phyloP scores from a whole-genome alignment of 805 yeast genomes.

The Clavispora santaluciae region DNA sequence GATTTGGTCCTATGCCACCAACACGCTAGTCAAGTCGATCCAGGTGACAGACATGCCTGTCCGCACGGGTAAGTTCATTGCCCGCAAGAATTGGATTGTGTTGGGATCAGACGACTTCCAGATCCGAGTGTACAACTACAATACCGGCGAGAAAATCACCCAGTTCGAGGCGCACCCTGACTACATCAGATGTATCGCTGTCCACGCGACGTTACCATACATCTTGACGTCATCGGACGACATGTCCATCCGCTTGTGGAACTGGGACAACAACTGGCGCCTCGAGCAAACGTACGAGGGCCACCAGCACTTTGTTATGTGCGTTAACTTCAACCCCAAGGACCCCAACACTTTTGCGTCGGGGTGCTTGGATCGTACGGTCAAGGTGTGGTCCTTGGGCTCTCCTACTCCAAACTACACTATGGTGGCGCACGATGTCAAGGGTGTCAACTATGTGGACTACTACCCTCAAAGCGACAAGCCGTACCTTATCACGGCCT shows the following conservation, averaged over 20 bases:
- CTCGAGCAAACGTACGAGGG: conserved; percentile 90
- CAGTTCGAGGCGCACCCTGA: conserved; percentile 99
- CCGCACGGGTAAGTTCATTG: conserved; percentile 90
- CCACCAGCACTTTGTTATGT: conserved; percentile 93
- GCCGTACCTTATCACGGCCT: conserved; percentile 88
- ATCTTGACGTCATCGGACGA: conserved; percentile 89
- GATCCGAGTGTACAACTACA: conserved; percentile 87
- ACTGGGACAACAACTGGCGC: conserved; percentile 94
- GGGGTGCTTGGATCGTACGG: conserved; percentile 93
- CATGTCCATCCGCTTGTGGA: conserved; percentile 88
- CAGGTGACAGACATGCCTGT: conserved; percentile 96
- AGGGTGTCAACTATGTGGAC: conserved; percentile 94
- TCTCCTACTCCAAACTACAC: conserved; percentile 87
- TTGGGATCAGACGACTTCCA: conserved; percentile 96
- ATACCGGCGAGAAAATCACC: conserved; percentile 88
- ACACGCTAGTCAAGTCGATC: conserved; percentile 75
- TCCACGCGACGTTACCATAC: conserved; percentile 90
- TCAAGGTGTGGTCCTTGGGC: conserved; percentile 94
- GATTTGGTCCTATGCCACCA: conserved; percentile 91
- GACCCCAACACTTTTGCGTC: conserved; percentile 97
- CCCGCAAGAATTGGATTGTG: conserved; percentile 95
- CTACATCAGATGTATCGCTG: conserved; percentile 87
- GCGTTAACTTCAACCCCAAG: conserved; percentile 92
- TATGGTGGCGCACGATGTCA: conserved; percentile 80
- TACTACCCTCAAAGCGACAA: conserved; percentile 97